A percentile compares a stretch with the other conserved stretches of the same genome.
Conservation (phyloP, 148 eudicot species). For the Simmondsia chinensis region DNA sequence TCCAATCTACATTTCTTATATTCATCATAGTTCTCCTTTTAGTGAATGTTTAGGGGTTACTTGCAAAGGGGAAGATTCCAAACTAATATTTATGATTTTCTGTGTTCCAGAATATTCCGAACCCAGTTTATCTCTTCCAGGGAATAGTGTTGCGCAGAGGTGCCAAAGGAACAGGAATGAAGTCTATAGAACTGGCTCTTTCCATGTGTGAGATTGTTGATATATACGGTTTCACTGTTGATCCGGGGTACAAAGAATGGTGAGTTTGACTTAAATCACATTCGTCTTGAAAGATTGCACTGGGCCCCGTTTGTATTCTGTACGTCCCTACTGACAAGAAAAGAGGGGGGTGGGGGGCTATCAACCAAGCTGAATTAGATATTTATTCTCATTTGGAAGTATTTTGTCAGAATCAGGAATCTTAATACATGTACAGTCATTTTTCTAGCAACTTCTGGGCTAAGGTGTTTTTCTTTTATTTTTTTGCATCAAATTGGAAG, state of each 20-base stretch:
- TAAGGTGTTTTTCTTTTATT: no score
- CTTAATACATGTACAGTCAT: no score
- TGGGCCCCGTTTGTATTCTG: no score
- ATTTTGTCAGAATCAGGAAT: no score
- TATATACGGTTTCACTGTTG: constrained; percentile 97
- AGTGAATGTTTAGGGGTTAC: no score
- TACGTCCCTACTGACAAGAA: neutral
- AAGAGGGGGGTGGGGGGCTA: neutral
- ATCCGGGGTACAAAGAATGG: constrained; percentile 98
- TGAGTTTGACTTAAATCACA: constrained; percentile 18
- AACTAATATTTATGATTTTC: constrained; percentile 8
- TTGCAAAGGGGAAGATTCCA: no score
- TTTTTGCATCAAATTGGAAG: no score
- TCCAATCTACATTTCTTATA: no score
- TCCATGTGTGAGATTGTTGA: constrained; percentile 97
- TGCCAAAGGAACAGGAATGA: constrained; percentile 99
- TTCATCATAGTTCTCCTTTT: no score
- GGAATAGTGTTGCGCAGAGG: constrained; percentile 97
- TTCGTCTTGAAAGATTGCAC: neutral
- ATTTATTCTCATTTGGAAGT: no score
- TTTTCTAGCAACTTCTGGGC: no score
- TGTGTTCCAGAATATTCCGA: constrained; percentile 58
- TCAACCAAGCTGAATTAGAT: no score
- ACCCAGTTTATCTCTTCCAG: constrained; percentile 97
- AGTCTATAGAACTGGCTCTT: constrained; percentile 92